Conservation (phyloP, 768 basidiomycete species). For the Podaxis carcinomalis region DNA sequence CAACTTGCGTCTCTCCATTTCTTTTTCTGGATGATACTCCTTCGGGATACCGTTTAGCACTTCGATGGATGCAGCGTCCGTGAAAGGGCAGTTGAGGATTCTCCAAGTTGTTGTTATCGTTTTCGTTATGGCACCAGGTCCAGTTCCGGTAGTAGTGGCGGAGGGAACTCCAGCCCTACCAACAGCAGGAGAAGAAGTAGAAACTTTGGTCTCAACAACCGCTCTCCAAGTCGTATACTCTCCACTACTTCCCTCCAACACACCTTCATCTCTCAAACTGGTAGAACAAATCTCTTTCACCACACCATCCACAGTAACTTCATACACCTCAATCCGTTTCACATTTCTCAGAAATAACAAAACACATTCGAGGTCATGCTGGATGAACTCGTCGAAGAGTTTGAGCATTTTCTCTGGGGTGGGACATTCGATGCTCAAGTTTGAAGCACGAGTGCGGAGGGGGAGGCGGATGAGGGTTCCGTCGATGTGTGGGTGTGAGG, state of each 20-base stretch:
- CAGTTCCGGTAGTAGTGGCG: neutral
- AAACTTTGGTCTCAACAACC: neutral
- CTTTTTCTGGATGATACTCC: neutral
- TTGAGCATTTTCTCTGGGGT: constrained; percentile 24
- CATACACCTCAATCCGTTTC: constrained; percentile 30
- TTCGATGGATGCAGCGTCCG: neutral
- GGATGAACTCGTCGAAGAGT: constrained; percentile 36
- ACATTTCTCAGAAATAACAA: constrained; percentile 41
- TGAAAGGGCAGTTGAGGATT: constrained; percentile 3
- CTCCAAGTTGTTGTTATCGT: neutral
- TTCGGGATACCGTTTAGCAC: neutral
- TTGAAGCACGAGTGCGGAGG: constrained; percentile 27
- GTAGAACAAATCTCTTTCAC: neutral
- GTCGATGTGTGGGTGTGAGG: constrained; percentile 15
- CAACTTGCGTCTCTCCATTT: constrained; percentile 7
- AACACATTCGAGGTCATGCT: constrained; percentile 31
- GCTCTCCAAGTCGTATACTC: neutral
- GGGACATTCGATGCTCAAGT: constrained; percentile 29
- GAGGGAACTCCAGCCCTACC: neutral
- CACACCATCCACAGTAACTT: constrained; percentile 26
- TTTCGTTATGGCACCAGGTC: neutral
- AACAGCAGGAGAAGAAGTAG: neutral
- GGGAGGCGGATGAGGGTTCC: constrained; percentile 46
- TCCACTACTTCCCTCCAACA: too few relatives aligned
- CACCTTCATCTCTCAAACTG: too few relatives aligned